Conservation (phyloP, 306 rosid species). For the Cyclanthera cordifolia region DNA sequence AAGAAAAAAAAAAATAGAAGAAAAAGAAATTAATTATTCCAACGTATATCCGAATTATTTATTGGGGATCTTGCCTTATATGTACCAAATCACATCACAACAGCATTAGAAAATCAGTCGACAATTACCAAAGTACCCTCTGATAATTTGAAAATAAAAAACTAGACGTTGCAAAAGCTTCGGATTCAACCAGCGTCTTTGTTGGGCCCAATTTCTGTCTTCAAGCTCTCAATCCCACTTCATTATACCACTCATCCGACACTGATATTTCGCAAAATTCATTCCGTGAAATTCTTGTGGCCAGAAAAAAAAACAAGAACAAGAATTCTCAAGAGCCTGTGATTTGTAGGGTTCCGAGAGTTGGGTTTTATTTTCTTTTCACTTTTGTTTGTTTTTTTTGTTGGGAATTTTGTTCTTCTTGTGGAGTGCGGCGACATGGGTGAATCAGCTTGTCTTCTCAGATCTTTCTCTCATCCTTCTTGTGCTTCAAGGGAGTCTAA, state of each 20-base stretch:
- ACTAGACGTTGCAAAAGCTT: slow-evolving; percentile 8
- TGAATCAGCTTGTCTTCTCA: slow-evolving; percentile 45
- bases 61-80: not conserved
- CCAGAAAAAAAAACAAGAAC: not conserved
- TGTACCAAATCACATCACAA: not conserved
- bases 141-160: not conserved
- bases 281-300: not conserved
- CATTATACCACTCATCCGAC: not conserved
- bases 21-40: not conserved
- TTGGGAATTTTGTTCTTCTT: not conserved
- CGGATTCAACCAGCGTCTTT: not conserved
- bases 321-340: not conserved
- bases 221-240: not conserved
- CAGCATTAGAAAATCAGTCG: not conserved
- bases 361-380: not conserved
- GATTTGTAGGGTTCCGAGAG: not conserved
- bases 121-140: not conserved
- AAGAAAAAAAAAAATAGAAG: too few species aligned
- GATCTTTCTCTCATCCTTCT: slow-evolving; percentile 50
- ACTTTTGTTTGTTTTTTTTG: not conserved
- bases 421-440: slow-evolving; percentile 22
- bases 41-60: not conserved
- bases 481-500: slow-evolving; percentile 28
- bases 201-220: slow-evolving; percentile 9
- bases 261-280: not conserved